Evolutionary conservation across 2,329 filamentous ascomycete genomes (phyloP).

Genomic region (Exutisphaerella laricina): DNA sequence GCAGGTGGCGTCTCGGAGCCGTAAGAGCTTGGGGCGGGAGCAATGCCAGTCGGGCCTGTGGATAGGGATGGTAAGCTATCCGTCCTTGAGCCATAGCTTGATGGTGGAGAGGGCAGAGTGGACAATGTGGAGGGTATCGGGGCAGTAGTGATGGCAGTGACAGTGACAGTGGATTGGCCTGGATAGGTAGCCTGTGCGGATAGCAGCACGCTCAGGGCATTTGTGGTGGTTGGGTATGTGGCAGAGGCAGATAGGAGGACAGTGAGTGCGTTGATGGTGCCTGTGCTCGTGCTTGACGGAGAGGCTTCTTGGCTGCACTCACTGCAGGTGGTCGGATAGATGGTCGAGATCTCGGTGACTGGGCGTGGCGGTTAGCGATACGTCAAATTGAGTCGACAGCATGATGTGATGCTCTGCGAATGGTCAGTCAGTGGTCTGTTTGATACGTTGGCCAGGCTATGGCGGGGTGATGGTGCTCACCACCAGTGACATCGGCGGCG

Average conservation of each 20-base stretch:
- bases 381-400: background rate
- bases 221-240: conserved; percentile 10
- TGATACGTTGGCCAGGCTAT: background rate
- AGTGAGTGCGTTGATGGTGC: conserved; percentile 18
- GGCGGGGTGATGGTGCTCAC: conserved; percentile 13
- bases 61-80: conserved; percentile 20
- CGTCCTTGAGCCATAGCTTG: conserved; percentile 4
- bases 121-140: conserved; percentile 4
- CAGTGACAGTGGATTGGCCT: conserved; percentile 6
- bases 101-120: conserved; percentile 4
- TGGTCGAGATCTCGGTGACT: conserved; percentile 17
- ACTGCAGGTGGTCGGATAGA: conserved; percentile 19
- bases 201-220: conserved; percentile 20
- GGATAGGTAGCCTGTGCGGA: conserved; percentile 13
- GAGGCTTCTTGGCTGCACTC: conserved; percentile 16
- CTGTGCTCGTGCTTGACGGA: conserved; percentile 11
- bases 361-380: conserved; percentile 8
- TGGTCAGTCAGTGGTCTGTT: conserved; percentile 7
- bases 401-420: conserved; percentile 6
- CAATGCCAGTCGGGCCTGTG: conserved; percentile 12
- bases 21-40: conserved; percentile 8
- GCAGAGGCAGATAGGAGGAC: conserved; percentile 16
- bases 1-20: background rate
- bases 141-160: conserved; percentile 6
- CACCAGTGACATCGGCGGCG: conserved; percentile 25